Evolutionary conservation across 2,329 filamentous ascomycete genomes (phyloP).

Genomic region (Fusarium secorum): DNA sequence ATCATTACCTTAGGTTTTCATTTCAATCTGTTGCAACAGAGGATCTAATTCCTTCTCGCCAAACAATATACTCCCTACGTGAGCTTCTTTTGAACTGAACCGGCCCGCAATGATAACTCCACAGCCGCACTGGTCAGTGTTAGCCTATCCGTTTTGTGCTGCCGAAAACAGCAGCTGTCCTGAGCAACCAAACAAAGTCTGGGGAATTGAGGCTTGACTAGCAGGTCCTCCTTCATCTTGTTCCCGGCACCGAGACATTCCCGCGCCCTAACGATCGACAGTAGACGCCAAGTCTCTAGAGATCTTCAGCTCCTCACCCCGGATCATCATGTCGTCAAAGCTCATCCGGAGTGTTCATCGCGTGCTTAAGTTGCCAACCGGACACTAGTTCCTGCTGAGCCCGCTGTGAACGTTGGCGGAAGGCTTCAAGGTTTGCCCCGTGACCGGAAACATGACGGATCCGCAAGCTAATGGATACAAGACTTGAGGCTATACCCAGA

Average conservation of each 20-base stretch:
- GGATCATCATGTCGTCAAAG: constrained; percentile 1
- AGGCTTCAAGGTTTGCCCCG: neutral
- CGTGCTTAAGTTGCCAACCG: neutral
- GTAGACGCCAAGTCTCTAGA: neutral
- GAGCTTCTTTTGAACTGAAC: neutral
- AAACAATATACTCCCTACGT: neutral
- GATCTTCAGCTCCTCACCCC: neutral
- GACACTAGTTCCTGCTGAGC: neutral
- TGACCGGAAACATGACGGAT: neutral
- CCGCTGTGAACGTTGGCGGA: neutral
- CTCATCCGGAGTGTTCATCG: neutral
- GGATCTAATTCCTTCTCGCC: neutral
- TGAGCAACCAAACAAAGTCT: neutral
- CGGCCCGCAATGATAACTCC: constrained; percentile 8
- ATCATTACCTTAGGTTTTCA: too few relatives aligned
- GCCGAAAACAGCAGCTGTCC: constrained; percentile 1
- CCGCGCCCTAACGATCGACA: constrained; percentile 5
- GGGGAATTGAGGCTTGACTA: constrained; percentile 13
- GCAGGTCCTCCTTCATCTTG: neutral
- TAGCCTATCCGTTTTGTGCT: constrained; percentile 11
- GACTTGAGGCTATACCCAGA: neutral
- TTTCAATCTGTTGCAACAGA: too few relatives aligned
- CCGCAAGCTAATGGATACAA: neutral
- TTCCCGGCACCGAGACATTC: constrained; percentile 1
- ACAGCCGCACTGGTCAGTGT: neutral